Base-by-base conservation (phyloP, 805 yeast species). In the Tetrapisispora nanseiensis region DNA sequence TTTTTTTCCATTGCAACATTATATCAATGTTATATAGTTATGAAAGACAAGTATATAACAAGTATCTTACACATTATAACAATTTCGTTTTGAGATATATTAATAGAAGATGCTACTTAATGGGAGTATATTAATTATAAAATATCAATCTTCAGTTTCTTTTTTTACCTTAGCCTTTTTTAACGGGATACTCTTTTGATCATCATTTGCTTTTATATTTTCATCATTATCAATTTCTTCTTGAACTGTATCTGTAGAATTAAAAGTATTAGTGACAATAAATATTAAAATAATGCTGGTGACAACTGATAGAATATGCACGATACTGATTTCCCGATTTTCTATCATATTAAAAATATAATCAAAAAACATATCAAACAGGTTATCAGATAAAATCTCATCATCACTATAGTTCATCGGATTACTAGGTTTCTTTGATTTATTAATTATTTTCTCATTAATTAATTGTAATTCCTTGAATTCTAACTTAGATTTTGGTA, bases 331-430 rank as follows among this genome's bases (percentile, higher is more conserved):
- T 23, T 24, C 16, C 4, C 28, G 23, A 9, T 26, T 26, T 24
- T 31, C 33, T 7, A 30, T 8, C 4, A 13, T 13, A 16, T 24
- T 24, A 24, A 36, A 30, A 18, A 41, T 13, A 16, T 11, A 41
- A 41, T 41, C 40, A 37, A 41, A 31, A 24, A 41, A 11, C 13
- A 15, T 8, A 37, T 41, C 44, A 41, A 41, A 41, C 27, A 41
- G 13, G 27, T 41, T 41, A 21, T 30, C 19, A 18, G 26, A 23
- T 23, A 4, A 2, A 6, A 13, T 8, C 13, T 18, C 30, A 4
- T 15, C 26, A 15, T 26, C n/a, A 32, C 3, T 6, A 3, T n/a
- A 16, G 5, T 16, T 16, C 5, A 18, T n/a, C 15, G 44, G 44
- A 11, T 15, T 21, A 20, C 8, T 36, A 13, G 44, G 44, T 31